A percentile compares a stretch with the other conserved stretches of the same genome.
phyloP scores from a whole-genome alignment of 2,329 filamentous ascomycete genomes.

The Colletotrichum zoysiae region DNA sequence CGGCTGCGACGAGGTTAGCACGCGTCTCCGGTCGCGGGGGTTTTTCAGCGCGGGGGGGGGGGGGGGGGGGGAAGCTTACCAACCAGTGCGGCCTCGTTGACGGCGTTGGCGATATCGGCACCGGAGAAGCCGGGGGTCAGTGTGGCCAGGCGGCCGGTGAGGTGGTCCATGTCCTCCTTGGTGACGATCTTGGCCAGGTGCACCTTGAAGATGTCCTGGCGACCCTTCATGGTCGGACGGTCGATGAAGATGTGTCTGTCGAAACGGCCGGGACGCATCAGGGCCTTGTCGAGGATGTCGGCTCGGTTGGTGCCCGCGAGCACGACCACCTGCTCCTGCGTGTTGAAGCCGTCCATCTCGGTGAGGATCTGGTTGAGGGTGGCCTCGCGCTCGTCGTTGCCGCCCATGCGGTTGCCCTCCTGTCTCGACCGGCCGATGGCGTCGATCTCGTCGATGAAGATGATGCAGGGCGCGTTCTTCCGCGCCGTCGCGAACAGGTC shows the following conservation, averaged over 20 bases:
- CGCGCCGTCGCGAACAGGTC: slow-evolving; percentile 95
- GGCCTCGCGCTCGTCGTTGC: slow-evolving; percentile 96
- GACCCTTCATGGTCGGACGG: slow-evolving; percentile 94
- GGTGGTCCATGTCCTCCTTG: slow-evolving; percentile 86
- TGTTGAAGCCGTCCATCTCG: slow-evolving; percentile 99
- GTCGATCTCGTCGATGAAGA: slow-evolving; percentile 99
- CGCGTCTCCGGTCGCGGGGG: not conserved
- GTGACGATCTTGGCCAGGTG: slow-evolving; percentile 96
- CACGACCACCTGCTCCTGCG: slow-evolving; percentile 94
- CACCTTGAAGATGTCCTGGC: slow-evolving; percentile 95
- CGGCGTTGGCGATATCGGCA: slow-evolving; percentile 97
- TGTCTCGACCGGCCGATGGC: slow-evolving; percentile 92
- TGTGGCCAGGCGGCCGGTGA: slow-evolving; percentile 89
- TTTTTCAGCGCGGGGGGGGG: no score
- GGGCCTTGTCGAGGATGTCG: slow-evolving; percentile 92
- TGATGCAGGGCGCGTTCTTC: slow-evolving; percentile 97
- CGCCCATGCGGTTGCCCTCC: slow-evolving; percentile 78
- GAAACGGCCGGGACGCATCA: slow-evolving; percentile 94
- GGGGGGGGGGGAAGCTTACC: slow-evolving; percentile 69
- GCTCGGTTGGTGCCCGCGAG: slow-evolving; percentile 96
- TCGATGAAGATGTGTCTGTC: slow-evolving; percentile 97
- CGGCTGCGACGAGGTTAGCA: slow-evolving; percentile 72
- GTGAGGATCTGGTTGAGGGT: slow-evolving; percentile 98
- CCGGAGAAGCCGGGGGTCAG: slow-evolving; percentile 97
- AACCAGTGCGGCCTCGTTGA: slow-evolving; percentile 96